Conservation (phyloP, 805 yeast species). For the Lipomyces anomalus region DNA sequence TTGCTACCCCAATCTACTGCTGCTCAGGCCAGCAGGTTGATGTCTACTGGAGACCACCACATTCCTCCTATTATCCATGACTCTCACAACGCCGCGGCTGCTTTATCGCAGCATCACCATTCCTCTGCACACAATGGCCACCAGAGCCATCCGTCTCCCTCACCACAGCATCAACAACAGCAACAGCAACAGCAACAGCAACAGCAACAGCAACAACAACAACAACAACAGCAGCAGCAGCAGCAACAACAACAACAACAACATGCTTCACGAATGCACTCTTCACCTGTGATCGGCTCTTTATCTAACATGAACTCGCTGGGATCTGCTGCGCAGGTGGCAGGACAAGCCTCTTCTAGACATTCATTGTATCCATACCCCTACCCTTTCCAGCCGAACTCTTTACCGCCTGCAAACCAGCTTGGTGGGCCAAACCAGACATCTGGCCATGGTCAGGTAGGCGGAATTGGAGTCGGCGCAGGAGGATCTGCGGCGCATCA, state of each 20-base stretch:
- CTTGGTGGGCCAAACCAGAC: constrained; percentile 11
- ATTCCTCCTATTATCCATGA: constrained; percentile 5
- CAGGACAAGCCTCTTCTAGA: no score
- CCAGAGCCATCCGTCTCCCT: constrained; percentile 6
- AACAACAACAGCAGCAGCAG: constrained; percentile 20
- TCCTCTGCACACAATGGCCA: constrained; percentile 8
- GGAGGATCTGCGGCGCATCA: constrained; percentile 1
- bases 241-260: constrained; percentile 20
- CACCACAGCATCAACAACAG: constrained; percentile 23
- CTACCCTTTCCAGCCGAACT: not conserved
- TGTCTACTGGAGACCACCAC: not conserved
- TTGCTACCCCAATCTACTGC: constrained; percentile 10
- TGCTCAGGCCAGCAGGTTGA: not conserved
- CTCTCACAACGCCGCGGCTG: constrained; percentile 7
- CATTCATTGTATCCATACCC: constrained; percentile 4
- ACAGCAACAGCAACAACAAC: constrained; percentile 24
- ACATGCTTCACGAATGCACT: constrained; percentile 10
- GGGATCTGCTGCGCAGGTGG: constrained; percentile 11
- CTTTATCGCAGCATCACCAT: constrained; percentile 9
- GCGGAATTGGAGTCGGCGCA: no score
- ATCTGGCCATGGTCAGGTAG: no score
- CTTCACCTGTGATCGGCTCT: constrained; percentile 5
- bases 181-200: constrained; percentile 23
- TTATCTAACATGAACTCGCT: constrained; percentile 4
- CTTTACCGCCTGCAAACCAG: constrained; percentile 1